These are phyloP conservation scores for Arctium minus DNA, from an alignment of 129 eudicot species.

Conservation along the genomic window DNA sequence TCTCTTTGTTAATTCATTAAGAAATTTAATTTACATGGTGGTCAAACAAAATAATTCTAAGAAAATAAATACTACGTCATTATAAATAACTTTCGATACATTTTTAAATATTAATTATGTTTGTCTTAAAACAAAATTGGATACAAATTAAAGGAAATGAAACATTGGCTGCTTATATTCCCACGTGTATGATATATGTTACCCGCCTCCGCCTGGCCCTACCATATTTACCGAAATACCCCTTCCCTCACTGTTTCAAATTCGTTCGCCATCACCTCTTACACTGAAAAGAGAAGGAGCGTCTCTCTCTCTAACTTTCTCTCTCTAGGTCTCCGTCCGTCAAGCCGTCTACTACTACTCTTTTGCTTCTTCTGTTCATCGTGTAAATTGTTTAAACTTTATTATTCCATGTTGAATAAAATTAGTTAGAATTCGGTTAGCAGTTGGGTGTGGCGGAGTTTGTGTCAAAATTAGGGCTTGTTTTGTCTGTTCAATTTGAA, in stretches of 20 bases:
- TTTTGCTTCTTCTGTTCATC: not conserved
- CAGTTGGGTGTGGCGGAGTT: not conserved
- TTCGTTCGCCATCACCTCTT: conserved; percentile 1
- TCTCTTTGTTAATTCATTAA: too few relatives aligned
- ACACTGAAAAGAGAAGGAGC: not conserved
- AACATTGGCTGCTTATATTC: not conserved
- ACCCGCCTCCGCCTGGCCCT: not conserved
- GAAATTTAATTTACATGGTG: not conserved
- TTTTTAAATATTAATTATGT: too few relatives aligned
- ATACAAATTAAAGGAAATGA: not conserved
- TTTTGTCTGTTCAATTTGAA: conserved; percentile 4
- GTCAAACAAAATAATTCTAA: not conserved
- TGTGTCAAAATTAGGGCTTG: conserved; percentile 17
- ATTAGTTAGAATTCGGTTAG: not conserved
- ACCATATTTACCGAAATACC: not conserved
- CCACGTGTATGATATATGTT: not conserved
- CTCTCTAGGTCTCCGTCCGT: not conserved
- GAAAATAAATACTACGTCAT: too few relatives aligned
- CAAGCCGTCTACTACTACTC: not conserved
- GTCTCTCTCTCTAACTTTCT: not conserved
- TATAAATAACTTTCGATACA: too few relatives aligned
- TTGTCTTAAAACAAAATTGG: not conserved
- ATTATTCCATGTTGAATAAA: not conserved
- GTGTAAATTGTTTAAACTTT: not conserved
- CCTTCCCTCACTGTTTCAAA: conserved; percentile 16